Evolutionary conservation across 148 eudicot species (phyloP).

Genomic region (Chenopodium formosanum): DNA sequence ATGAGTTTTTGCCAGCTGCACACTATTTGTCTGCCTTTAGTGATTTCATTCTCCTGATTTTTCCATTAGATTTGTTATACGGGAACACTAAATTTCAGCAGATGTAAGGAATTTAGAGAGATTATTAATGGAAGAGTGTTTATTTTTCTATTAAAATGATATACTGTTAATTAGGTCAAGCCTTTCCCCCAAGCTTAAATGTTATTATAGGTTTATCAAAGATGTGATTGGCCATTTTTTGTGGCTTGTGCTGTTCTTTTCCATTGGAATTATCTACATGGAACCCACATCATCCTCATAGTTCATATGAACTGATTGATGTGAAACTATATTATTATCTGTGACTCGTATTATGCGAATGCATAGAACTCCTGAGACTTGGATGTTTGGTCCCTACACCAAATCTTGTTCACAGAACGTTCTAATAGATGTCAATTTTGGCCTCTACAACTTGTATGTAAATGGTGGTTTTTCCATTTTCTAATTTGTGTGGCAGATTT

Average conservation of each 20-base stretch:
- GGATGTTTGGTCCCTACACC: background rate
- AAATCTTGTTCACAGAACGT: background rate
- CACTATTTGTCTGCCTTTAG: background rate
- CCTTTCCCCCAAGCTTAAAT: background rate
- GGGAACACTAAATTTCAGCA: background rate
- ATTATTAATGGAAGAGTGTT: conserved; percentile 10
- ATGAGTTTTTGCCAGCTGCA: background rate
- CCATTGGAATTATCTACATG: background rate
- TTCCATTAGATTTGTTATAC: conserved; percentile 21
- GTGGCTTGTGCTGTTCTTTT: background rate
- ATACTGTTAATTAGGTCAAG: background rate
- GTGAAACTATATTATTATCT: background rate
- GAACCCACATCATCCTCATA: background rate
- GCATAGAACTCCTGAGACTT: background rate
- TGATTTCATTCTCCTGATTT: background rate
- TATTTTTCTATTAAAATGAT: conserved; percentile 1
- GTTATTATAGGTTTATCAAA: background rate
- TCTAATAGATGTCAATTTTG: background rate
- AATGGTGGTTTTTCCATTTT: background rate
- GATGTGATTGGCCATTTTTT: background rate
- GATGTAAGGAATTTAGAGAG: background rate
- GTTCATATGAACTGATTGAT: background rate
- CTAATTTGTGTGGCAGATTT: too few species aligned
- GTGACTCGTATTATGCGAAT: background rate
- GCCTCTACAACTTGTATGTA: conserved; percentile 8